Evolutionary conservation across 2,329 filamentous ascomycete species (phyloP), one percentile per base, ranked within the genome.

Genomic region (Cryphonectria parasitica): DNA sequence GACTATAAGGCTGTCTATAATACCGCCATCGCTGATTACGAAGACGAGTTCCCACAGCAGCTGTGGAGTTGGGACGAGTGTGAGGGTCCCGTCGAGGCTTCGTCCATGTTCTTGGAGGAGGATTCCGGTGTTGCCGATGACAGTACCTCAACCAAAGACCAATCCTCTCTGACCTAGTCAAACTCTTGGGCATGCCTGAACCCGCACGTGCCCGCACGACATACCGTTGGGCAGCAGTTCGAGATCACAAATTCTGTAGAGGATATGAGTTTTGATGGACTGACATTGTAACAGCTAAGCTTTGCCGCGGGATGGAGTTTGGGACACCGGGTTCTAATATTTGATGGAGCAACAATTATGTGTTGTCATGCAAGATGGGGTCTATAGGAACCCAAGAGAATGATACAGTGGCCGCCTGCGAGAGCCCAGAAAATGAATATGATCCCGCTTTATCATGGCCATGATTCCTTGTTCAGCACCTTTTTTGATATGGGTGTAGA

Each of bases 141-240:
- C 19, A 56, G 61, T 25, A 52, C 22, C 34, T 69, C 34, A 15
- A 28, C 36, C 41, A 56, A 65, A 17, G 28, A 41, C 19, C 58
- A 68, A 25, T 52, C 58, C n/a, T n/a, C n/a, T 2, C 43, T 61
- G 36, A 49, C 8, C n/a, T 70, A 15, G 17, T 28, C 45, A 49
- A n/a, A 6, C 7, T 22, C 11, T 36, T 13, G 39, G 25, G 28
- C 6, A 66, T 25, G 76, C 1, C 81, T 80, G 39, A 84, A 72
- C 22, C 82, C 34, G 15, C 34, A 36, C 8, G 11, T 25, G 54
- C 13, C 17, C 31, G 22, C 34, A n/a, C 79, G 71, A 72, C 25
- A 15, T 56, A 56, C 7, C 52, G n/a, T 4, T 31, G 52, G 13
- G 11, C 52, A 31, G 28, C 15, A 34, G 17, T 19, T 58, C 28